Conservation (phyloP, 2,329 filamentous ascomycete species). For the Huntiella decipiens region DNA sequence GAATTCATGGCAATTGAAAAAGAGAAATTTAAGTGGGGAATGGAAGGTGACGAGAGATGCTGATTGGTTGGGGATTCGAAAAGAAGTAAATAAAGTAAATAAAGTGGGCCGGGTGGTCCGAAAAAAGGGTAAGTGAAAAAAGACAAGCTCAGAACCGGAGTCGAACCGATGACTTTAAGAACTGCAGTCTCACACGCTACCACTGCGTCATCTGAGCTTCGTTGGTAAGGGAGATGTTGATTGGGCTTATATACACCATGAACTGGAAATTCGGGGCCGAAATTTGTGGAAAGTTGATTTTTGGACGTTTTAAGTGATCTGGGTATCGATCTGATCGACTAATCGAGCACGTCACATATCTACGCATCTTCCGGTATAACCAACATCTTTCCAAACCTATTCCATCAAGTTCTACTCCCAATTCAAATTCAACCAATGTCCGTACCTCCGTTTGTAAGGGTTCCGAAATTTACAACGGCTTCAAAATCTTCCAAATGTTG, state of each 20-base stretch:
- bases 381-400: no score
- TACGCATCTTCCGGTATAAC: no score
- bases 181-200: constrained; percentile 11
- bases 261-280: not conserved
- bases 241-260: not conserved
- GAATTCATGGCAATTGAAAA: constrained; percentile 4
- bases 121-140: constrained; percentile 10
- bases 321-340: no score
- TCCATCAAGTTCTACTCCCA: no score
- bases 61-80: not conserved
- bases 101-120: not conserved
- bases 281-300: no score
- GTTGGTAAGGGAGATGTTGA: not conserved
- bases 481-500: no score
- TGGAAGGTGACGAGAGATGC: not conserved
- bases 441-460: no score
- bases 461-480: no score
- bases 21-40: constrained; percentile 7
- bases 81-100: not conserved
- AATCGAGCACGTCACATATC: no score
- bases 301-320: no score
- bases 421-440: no score
- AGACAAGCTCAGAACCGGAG: constrained; percentile 10
- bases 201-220: constrained; percentile 11
- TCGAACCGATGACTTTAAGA: constrained; percentile 11